Base-by-base conservation (phyloP, 2,329 filamentous ascomycete genomes). In the Gaeumannomyces sp. region DNA sequence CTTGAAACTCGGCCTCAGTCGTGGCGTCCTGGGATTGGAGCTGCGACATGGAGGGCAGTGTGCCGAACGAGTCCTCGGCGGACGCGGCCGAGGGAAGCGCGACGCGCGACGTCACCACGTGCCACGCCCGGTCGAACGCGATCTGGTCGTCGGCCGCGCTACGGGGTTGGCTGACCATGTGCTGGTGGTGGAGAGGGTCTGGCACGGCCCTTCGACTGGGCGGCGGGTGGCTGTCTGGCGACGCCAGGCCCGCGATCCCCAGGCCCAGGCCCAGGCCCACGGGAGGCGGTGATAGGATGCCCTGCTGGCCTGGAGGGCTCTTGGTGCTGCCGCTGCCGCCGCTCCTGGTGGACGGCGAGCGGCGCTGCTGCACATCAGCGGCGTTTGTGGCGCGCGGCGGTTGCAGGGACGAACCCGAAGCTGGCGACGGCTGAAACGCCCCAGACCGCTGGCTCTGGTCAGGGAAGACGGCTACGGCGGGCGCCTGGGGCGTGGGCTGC, bases 41-140 rank as follows among this genome's bases (percentile, higher is more conserved):
- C 68, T 78, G 75, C 10, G 74, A 75, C 68, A 78, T 78, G 22
- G 80, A 75, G 53, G 76, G 72, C 61, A 83, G 71, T 28, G 78
- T 74, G 35, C 82, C 83, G 70, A 84, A 84, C 29, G 81, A 83
- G 70, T 85, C 83, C 70, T 85, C 81, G 10, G 77, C 79, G 2
- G 83, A 76, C 59, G 84, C 82, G 13, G 83, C 83, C n/a, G 79
- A 73, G 11, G 85, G 83, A 28, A 89, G 77, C 60, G 80, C 79
- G 60, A 89, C 83, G 45, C 78, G 78, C 35, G 83, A 79, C 22
- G 85, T 88, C 66, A 88, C 85, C 33, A 79, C 75, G 71, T 86
- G 83, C 87, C 87, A 89, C 65, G 86, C 84, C 67, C 82, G 77
- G 71, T 88, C 85, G 79, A 82, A 87, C 67, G 79, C 79, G 64